Evolutionary conservation across 1,284 basidiomycete genomes (phyloP).

Genomic region (Pterula multifida): DNA sequence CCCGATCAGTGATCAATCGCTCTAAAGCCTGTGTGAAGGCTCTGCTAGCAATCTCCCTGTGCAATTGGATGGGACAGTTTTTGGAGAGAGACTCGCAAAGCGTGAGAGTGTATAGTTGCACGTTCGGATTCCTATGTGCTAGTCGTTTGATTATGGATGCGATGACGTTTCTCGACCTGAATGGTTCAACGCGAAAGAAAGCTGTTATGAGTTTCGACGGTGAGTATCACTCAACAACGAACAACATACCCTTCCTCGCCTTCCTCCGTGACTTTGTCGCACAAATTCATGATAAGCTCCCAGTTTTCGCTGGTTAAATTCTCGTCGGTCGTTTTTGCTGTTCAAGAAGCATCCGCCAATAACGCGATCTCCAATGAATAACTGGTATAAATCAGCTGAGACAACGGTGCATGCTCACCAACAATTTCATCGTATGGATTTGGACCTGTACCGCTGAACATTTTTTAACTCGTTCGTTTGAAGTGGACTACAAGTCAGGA

Average conservation of each 20-base stretch:
- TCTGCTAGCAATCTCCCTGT: slow-evolving; percentile 81
- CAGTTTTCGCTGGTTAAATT: slow-evolving; percentile 91
- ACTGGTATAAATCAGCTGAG: not conserved
- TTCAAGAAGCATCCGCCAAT: slow-evolving; percentile 2
- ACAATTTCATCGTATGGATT: slow-evolving; percentile 94
- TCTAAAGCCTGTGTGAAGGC: slow-evolving; percentile 87
- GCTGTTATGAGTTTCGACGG: not conserved
- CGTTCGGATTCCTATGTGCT: slow-evolving; percentile 90
- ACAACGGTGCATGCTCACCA: slow-evolving; percentile 38
- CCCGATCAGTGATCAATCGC: slow-evolving; percentile 80
- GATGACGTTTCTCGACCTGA: slow-evolving; percentile 79
- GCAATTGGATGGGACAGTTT: slow-evolving; percentile 77
- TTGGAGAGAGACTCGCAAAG: slow-evolving; percentile 82
- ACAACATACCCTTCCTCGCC: slow-evolving; percentile 63
- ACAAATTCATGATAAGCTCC: slow-evolving; percentile 91
- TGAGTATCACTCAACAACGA: not conserved
- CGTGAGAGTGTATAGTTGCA: slow-evolving; percentile 90
- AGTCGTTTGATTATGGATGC: slow-evolving; percentile 84
- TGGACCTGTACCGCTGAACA: slow-evolving; percentile 53
- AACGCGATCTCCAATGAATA: slow-evolving; percentile 1
- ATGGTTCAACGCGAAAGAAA: not conserved
- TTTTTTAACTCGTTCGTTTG: slow-evolving; percentile 14
- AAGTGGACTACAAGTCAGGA: not conserved
- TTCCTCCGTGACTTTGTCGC: slow-evolving; percentile 91
- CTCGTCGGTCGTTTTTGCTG: slow-evolving; percentile 92